Evolutionary conservation across 202 grass and related monocot species (phyloP), one percentile per base, ranked within the genome.

Genomic region (Setaria viridis): DNA sequence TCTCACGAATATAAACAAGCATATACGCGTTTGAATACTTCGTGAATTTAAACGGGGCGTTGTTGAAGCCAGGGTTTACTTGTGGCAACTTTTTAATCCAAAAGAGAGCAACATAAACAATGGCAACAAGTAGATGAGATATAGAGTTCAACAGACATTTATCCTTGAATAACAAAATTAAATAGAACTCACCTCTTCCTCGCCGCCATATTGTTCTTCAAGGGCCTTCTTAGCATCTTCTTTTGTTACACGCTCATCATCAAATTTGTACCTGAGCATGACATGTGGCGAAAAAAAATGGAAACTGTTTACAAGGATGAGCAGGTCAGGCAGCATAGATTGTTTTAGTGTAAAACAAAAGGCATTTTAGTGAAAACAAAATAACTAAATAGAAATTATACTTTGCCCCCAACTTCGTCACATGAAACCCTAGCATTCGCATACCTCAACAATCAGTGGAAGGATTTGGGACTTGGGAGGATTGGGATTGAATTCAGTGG

Each of bases 11-110:
- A 78, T 97, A 97, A 73, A 97, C 95, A 88, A 97, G 95, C 95
- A 97, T 97, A 88, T 97, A 97, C 19, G 95, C 95, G 71, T 97
- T 97, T 80, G 95, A 97, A 82, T 91, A 94, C 75, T 97, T 97
- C 0, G 92, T 97, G 82, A 97, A 97, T 86, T 97, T 97, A 74
- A 97, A 97, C 35, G 95, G 92, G 3, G 89, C 73, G 62, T 97
- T 97, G 77, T 97, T 97, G 76, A 97, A 93, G 55, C 95, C 95
- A 62, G 91, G 95, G 73, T 97, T 97, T 73, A 91, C 71, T 88
- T 97, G 92, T 79, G 90, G 95, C 30, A 97, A 75, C 95, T 97
- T 79, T 49, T 78, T 32, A 45, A 82, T 74, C 14, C 35, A 86
- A 77, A 85, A 75, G 39, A 77, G 71, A 80, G 29, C 43, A 34